Evolutionary conservation across 2,329 filamentous ascomycete genomes (phyloP), one percentile per base, ranked within the genome.

Genomic region (Fusarium goolgardi): DNA sequence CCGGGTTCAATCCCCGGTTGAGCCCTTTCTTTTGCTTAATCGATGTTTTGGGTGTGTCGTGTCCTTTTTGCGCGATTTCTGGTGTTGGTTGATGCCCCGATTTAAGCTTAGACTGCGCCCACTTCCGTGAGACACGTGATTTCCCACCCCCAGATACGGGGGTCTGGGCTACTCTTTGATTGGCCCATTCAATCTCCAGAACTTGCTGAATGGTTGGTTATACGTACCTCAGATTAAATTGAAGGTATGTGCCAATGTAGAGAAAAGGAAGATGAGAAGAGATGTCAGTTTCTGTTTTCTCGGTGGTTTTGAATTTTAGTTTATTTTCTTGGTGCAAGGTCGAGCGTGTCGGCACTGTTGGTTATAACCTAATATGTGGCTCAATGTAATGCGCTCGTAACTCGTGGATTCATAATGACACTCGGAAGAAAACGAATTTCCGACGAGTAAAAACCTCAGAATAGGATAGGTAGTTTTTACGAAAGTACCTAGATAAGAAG

Each of bases 1-100:
- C 79, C 79, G 79, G 78, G 79, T 81, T 81, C 79, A 78, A 81
- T 78, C 75, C 79, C 78, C 79, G 79, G 79, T 76, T 34, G 39
- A 57, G 60, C 60, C 60, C 60, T 15, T 18, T 6, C 12, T 32
- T 44, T 44, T 37, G 16, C 3, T 25, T 35, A 32, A 32, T 3
- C 2, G 0, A 7, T 15, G 9, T 25, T 43, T 10, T n/a, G 13
- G 5, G 9, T 3, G 12, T 25, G 3, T 15, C 15, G 6, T 18
- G 3, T 27, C 11, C 27, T 5, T 35, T 35, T 35, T 35, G 32
- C 32, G 32, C 16, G 32, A 35, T 35, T 35, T 35, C 18, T 35
- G 5, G 15, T 25, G 16, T 9, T 15, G 15, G 15, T 16, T 25
- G 18, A 37, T 37, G 16, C 32, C 9, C 35, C 27, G 18, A 13